Percentiles rank a stretch among this genome's conserved stretches.
These are phyloP conservation scores for Kandelia obovata DNA, from an alignment of 345 rosid genomes.

Conservation along the genomic window DNA sequence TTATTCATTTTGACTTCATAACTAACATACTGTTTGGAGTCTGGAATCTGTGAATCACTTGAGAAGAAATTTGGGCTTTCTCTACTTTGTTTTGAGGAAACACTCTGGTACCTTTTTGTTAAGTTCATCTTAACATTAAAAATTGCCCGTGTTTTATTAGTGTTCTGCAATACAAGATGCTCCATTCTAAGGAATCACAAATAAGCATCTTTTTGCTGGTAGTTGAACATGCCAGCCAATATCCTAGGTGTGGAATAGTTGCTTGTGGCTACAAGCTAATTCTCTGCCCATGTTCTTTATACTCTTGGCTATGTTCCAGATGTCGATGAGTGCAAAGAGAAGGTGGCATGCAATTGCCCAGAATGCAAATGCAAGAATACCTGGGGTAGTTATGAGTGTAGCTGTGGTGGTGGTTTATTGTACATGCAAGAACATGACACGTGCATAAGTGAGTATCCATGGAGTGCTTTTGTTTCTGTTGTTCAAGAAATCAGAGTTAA, in stretches of 20 bases:
- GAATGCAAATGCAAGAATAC: conserved; percentile 80
- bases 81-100: too few species aligned
- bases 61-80: too few species aligned
- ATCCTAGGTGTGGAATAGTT: background rate
- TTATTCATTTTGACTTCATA: background rate
- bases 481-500: background rate
- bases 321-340: conserved; percentile 84
- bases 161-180: too few species aligned
- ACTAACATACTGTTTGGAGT: background rate
- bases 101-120: too few species aligned
- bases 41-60: too few species aligned
- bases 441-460: conserved; percentile 64
- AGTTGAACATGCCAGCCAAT: background rate
- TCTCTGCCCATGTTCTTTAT: background rate
- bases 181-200: background rate
- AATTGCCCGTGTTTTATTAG: too few species aligned
- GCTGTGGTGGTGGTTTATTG: conserved; percentile 62
- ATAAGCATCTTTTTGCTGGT: background rate
- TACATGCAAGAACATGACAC: conserved; percentile 84
- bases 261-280: background rate
- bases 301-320: conserved; percentile 33
- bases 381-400: conserved; percentile 92
- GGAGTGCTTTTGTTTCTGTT: background rate
- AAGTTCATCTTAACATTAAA: too few species aligned
- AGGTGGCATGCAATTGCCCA: conserved; percentile 65